Evolutionary conservation across 257 asterid genomes (phyloP).

Genomic region (Nicotiana noctiflora): DNA sequence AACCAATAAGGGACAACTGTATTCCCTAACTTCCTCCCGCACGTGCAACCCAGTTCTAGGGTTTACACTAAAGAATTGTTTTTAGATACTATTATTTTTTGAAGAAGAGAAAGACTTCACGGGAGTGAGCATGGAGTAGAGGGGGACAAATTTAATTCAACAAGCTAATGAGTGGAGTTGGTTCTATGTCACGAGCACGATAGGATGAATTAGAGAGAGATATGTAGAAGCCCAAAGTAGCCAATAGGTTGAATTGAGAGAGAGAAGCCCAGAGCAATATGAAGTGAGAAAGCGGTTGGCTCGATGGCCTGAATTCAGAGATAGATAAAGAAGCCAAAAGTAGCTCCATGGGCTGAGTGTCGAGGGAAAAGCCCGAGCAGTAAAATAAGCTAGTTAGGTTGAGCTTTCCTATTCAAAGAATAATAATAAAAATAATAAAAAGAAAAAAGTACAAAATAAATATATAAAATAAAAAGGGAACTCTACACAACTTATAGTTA

Average conservation of each 20-base stretch:
- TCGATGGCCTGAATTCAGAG: background rate
- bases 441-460: no score
- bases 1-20: background rate
- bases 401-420: no score
- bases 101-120: background rate
- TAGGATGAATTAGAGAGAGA: background rate
- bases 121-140: background rate
- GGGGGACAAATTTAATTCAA: background rate
- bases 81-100: background rate
- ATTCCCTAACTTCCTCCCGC: background rate
- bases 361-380: no score
- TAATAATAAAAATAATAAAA: no score
- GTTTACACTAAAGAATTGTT: background rate
- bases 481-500: no score
- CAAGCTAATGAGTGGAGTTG: background rate
- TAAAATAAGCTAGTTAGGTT: no score
- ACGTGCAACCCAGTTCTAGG: background rate
- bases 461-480: no score
- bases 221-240: background rate
- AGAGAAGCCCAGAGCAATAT: background rate
- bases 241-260: background rate
- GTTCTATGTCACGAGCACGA: no score
- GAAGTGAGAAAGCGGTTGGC: background rate
- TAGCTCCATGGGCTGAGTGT: no score
- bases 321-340: background rate